Base-by-base conservation (phyloP, 441 rosid genomes). In the Populus hybrid region DNA sequence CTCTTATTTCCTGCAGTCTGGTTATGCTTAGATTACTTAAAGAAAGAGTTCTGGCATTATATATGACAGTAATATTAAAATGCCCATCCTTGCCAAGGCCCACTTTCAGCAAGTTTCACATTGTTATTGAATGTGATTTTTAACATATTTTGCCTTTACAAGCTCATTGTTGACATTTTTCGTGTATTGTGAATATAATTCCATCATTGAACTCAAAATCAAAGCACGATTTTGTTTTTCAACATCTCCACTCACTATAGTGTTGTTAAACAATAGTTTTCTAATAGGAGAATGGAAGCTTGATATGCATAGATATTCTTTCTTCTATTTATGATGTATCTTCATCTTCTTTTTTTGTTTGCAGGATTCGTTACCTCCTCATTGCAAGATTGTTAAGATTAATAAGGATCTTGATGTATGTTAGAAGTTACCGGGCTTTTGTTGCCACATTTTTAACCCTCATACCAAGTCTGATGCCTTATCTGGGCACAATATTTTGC, bases 331-430 rank as follows among this genome's bases (percentile, higher is more conserved):
- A 20, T 42, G 59, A 63, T 77, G 61, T 33, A 74, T 75, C 6
- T 66, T 63, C 45, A 64, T 73, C 10, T 80, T 24, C 33, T 75
- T 77, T 78, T 76, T 78, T 81, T n/a, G 28, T 79, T 82, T 73
- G 59, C 90, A 96, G 99, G 99, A 96, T 96, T 70, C 98, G 99
- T 67, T 96, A 96, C 86, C 98, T 96, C 73, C 96, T 96, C 50
- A 92, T 96, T 71, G 99, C 98, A 72, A 89, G 99, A 92, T 69
- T 96, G 97, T 80, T 96, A 64, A 86, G 99, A 83, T 83, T 96
- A 85, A 92, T 94, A 74, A 90, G 99, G 85, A 83, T 96, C 80
- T 84, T 96, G 75, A 88, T 94, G 97, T 84, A 96, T 80, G 97
- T 96, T 73, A 81, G 74, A 64, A 86, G 84, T 50, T 96, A 92